Evolutionary conservation across 2,329 filamentous ascomycete genomes (phyloP), one percentile per base, ranked within the genome.

Genomic region (Cladosporium sp.): DNA sequence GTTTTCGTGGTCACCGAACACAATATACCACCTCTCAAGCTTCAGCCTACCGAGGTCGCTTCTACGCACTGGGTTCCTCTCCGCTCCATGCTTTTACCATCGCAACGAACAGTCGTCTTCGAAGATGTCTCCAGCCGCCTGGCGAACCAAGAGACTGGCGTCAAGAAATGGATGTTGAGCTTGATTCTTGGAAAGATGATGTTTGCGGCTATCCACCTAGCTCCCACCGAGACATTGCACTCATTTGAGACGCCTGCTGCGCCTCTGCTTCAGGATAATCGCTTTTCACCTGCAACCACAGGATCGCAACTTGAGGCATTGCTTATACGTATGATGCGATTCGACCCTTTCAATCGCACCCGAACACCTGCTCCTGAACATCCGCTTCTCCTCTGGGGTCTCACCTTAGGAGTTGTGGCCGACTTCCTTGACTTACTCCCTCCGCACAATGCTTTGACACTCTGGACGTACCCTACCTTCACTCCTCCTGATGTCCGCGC

Each of bases 401-500:
- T 89, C 36, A 88, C 87, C 0, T 75, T 89, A 1, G 86, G 86
- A 5, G 82, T 89, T 34, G 72, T 88, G 39, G 83, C 84, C 15
- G 87, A 89, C 70, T 85, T 89, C 63, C 76, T 89, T 22, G 85
- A 88, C 63, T 80, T 87, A 66, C 73, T 88, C 3, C 86, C 86
- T n/a, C 84, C 85, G 1, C 76, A 83, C 62, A 84, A 82, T 55
- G 81, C 84, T 1, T 78, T 88, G 3, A 74, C 82, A 36, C 70
- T 88, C 25, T 89, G 86, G 85, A 81, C 80, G 30, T 88, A 88
- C 66, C 87, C 87, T 0, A 88, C 84, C 1, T 88, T 89, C 67
- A 87, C 85, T 0, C 78, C 82, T 1, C 78, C 78, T 59, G 87
- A 89, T 65, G 76, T 88, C 3, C 76, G 82, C 5, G 74, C 84